phyloP scores from a whole-genome alignment of 768 basidiomycete species.

The Termitomyces sp. region DNA sequence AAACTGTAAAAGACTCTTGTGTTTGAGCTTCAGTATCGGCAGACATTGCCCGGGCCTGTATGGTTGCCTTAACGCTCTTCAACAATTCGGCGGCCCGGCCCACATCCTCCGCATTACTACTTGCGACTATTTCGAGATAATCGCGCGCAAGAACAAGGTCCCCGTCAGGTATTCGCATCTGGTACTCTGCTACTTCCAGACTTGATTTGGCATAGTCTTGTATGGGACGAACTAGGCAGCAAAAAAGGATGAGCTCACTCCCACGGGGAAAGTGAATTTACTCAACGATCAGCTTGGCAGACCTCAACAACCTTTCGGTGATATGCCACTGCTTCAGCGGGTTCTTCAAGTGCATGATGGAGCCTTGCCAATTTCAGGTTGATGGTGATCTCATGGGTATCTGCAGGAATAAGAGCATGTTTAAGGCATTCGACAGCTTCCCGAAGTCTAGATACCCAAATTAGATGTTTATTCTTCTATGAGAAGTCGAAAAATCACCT shows the following conservation, averaged over 20 bases:
- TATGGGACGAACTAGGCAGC: slow-evolving; percentile 52
- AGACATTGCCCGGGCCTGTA: slow-evolving; percentile 20
- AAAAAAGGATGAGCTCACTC: slow-evolving; percentile 18
- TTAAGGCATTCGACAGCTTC: slow-evolving; percentile 92
- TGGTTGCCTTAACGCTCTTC: slow-evolving; percentile 42
- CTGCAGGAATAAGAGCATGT: slow-evolving; percentile 79
- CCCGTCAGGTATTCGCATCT: slow-evolving; percentile 56
- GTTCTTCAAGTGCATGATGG: slow-evolving; percentile 61
- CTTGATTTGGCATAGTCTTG: slow-evolving; percentile 82
- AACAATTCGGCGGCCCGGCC: slow-evolving; percentile 66
- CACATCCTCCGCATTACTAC: slow-evolving; percentile 80
- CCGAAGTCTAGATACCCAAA: slow-evolving; percentile 44
- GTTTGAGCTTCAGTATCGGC: slow-evolving; percentile 12
- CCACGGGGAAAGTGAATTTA: slow-evolving; percentile 14
- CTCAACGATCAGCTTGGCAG: slow-evolving; percentile 55
- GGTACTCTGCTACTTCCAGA: slow-evolving; percentile 77
- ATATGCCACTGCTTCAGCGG: slow-evolving; percentile 64
- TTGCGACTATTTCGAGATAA: slow-evolving; percentile 67
- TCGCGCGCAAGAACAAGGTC: slow-evolving; percentile 66
- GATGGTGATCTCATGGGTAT: slow-evolving; percentile 69
- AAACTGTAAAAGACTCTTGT: neutral
- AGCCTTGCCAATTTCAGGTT: slow-evolving; percentile 71
- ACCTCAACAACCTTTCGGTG: slow-evolving; percentile 78
- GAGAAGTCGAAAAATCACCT: slow-evolving; percentile 41
- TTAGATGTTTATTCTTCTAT: neutral